A percentile compares a stretch with the other conserved stretches of the same genome.
These are phyloP conservation scores for Fusarium graminum DNA, from an alignment of 2,329 filamentous ascomycete genomes.

Conservation along the genomic window DNA sequence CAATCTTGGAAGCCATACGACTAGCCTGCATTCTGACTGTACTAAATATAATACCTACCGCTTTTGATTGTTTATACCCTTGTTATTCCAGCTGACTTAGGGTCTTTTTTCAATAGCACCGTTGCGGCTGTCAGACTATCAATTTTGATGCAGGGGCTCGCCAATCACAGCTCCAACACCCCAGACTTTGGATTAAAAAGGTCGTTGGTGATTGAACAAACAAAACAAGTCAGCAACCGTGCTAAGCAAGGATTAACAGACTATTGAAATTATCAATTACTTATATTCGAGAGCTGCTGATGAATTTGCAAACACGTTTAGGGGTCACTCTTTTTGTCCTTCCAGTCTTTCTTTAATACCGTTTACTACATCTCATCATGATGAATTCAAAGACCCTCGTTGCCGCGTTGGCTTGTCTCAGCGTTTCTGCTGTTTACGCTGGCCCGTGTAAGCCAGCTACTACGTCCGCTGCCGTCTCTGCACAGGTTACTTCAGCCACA, in stretches of 20 bases:
- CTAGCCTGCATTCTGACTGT: too few relatives aligned
- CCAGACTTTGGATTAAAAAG: neutral
- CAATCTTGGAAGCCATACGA: too few relatives aligned
- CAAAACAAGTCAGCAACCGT: neutral
- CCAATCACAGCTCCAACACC: neutral
- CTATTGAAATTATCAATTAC: neutral
- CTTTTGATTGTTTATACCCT: neutral
- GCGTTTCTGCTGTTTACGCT: neutral
- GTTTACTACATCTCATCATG: fast-evolving
- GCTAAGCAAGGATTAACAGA: neutral
- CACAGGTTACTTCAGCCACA: neutral
- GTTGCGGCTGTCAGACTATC: constrained; percentile 1
- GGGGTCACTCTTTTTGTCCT: neutral
- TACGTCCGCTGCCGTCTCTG: neutral
- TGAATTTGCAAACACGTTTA: neutral
- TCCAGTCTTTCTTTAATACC: neutral
- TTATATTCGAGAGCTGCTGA: neutral
- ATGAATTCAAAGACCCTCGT: constrained; percentile 13
- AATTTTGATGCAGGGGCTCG: constrained; percentile 2
- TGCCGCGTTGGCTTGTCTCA: constrained; percentile 1
- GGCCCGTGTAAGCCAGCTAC: constrained; percentile 19
- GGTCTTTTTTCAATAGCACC: neutral
- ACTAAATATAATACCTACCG: neutral
- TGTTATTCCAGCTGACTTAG: neutral
- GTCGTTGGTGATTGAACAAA: neutral